Evolutionary conservation across 768 basidiomycete species (phyloP), one percentile per base, ranked within the genome.

Genomic region (Nevesoporus exiguus): DNA sequence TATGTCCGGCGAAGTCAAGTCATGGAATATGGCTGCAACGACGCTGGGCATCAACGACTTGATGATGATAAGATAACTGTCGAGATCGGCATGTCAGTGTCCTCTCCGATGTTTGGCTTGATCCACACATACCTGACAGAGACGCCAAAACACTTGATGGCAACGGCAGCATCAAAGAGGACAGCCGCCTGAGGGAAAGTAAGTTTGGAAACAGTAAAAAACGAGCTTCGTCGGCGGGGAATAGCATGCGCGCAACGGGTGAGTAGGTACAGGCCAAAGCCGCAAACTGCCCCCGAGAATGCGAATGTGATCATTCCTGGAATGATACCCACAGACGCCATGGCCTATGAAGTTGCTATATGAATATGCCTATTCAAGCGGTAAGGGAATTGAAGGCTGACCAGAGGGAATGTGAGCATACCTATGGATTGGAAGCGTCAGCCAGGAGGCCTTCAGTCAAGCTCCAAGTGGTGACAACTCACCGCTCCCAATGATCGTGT

Each of bases 141-240:
- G 3, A 98, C 96, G n/a, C 96, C 96, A 66, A 97, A 97, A 70
- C 96, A 98, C 68, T 98, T 98, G 68, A 85, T 87, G 9, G 93
- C 93, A 61, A 98, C 93, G 13, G 95, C 96, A 5, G 85, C 85
- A 69, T 98, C 96, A 64, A 98, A 96, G 69, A 92, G 89, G 34
- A 92, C 75, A 1, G 88, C 89, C 0, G 88, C 90, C 40, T 79
- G 83, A 3, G 96, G 96, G 69, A 93, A 97, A 0, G 96, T 96
- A 59, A 98, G 73, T 67, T 88, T 80, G 1, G 90, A 80, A 19
- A 95, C 74, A 14, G 87, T 83, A 60, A 92, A 92, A 71, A 94
- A 96, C 7, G 90, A 93, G 15, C 92, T 76, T 13, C 78, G 81
- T 43, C 93, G 77, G 58, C 90, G 85, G 5, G 82, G 81, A 2